A percentile compares a stretch with the other conserved stretches of the same genome.
Evolutionary conservation across 2,329 filamentous ascomycete genomes (phyloP).

Genomic region (Penicillium sclerotiorum): DNA sequence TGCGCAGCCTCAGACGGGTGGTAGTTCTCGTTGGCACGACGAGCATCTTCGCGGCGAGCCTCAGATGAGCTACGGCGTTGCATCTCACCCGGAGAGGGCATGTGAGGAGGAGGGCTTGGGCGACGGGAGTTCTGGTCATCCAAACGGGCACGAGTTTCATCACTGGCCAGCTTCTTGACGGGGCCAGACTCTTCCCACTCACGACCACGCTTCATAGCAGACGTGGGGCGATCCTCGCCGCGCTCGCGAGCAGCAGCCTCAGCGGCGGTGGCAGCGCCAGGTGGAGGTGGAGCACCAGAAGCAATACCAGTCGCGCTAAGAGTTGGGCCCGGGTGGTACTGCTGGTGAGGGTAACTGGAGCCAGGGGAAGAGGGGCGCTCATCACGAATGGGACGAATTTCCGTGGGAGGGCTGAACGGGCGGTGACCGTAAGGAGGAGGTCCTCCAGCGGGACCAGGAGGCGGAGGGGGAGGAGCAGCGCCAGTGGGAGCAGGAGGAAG

Average conservation of each 20-base stretch:
- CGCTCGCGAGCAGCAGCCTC: constrained; percentile 65
- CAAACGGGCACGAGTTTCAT: constrained; percentile 82
- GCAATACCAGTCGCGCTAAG: constrained; percentile 60
- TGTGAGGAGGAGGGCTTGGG: constrained; percentile 57
- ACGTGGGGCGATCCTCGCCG: constrained; percentile 72
- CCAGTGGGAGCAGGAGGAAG: constrained; percentile 48
- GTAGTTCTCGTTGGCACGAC: constrained; percentile 75
- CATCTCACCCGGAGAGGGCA: constrained; percentile 67
- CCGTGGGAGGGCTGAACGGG: constrained; percentile 77
- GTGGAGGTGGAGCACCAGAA: constrained; percentile 69
- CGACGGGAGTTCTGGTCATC: constrained; percentile 82
- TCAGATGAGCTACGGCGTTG: constrained; percentile 80
- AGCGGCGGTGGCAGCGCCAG: constrained; percentile 65
- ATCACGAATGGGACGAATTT: constrained; percentile 80
- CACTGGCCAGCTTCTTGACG: constrained; percentile 81
- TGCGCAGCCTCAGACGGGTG: constrained; percentile 93
- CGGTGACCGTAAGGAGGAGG: constrained; percentile 72
- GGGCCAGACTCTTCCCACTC: constrained; percentile 86
- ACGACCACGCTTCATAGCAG: constrained; percentile 78
- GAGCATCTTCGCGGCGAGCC: constrained; percentile 67
- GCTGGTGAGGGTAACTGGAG: constrained; percentile 78
- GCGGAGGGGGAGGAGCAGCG: constrained; percentile 59
- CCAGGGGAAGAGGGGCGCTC: constrained; percentile 90
- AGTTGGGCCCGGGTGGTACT: constrained; percentile 75
- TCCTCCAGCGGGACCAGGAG: constrained; percentile 52